These are phyloP conservation scores for Trametes meyenii DNA, from an alignment of 768 basidiomycete genomes.

Conservation along the genomic window DNA sequence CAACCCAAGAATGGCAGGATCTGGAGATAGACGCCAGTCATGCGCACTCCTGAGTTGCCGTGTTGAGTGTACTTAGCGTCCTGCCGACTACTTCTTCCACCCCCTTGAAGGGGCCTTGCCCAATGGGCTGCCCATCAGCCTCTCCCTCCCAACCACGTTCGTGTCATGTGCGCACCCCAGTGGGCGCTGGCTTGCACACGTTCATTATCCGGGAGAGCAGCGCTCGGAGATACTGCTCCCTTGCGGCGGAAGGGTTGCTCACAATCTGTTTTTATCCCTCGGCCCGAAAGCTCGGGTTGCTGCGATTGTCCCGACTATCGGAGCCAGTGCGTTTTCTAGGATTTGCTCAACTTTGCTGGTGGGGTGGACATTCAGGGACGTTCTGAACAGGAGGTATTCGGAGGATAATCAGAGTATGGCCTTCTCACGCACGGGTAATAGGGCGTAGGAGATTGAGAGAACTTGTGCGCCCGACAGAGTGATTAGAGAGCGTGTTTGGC, in stretches of 20 bases:
- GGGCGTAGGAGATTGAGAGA: too few species aligned
- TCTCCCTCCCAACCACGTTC: slow-evolving; percentile 10
- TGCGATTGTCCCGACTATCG: too few species aligned
- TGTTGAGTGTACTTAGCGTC: background rate
- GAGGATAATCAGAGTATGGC: too few species aligned
- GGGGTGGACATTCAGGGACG: too few species aligned
- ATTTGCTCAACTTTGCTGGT: too few species aligned
- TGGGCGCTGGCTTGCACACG: background rate
- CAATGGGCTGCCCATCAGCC: background rate
- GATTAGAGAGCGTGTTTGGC: too few species aligned
- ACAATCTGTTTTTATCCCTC: background rate
- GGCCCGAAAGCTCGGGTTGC: background rate
- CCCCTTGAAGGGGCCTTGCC: background rate
- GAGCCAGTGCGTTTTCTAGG: too few species aligned
- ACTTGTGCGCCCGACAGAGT: too few species aligned
- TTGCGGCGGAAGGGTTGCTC: background rate
- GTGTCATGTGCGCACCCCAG: background rate
- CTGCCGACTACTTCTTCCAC: background rate
- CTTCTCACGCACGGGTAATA: too few species aligned
- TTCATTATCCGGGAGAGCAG: background rate
- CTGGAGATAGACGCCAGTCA: slow-evolving; percentile 11
- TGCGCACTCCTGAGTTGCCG: slow-evolving; percentile 4
- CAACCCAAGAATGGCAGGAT: background rate
- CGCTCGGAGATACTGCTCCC: background rate
- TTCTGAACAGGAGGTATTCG: too few species aligned